Base-by-base conservation (phyloP, 73 alveolate species). In the Uronychia binucleata region DNA sequence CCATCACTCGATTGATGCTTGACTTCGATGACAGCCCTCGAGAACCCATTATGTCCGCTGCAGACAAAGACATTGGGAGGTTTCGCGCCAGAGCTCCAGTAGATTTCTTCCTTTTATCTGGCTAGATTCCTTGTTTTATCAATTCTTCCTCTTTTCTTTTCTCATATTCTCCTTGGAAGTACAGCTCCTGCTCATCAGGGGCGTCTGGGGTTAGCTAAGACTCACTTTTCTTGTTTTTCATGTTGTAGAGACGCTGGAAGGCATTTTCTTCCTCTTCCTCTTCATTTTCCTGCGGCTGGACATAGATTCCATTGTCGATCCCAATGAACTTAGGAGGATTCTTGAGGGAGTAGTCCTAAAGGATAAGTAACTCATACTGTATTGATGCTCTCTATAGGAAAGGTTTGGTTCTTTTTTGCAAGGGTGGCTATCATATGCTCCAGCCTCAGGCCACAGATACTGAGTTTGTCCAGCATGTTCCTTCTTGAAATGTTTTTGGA, bases 371-470 rank as follows among this genome's bases (percentile, higher is more conserved):
- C n/a, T n/a, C n/a, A n/a, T n/a, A n/a, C 91, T 0, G 91, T 85
- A 57, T 85, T 85, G 8, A 86, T 84, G 30, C 84, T 58, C 29
- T 86, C 92, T 58, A 77, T 86, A 60, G 33, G 33, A 34, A 86
- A 86, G 0, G 92, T 86, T 13, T 77, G 80, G 33, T 86, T 86
- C 84, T 86, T 86, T 75, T 86, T 86, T 26, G 74, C 34, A 0
- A 86, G 83, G 30, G 92, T 86, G 1, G 92, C 92, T 1, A 86
- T 78, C 92, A 86, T 86, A 79, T 86, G 92, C 57, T 86, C 92
- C 0, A 86, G 78, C 28, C 92, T 46, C 19, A 86, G 32, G 5
- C 92, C 92, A 59, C 92, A 86, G 0, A 86, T 80, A 78, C 87
- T 77, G 28, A 86, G 58, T 32, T 86, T 86, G 27, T 86, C 30